Evolutionary conservation across 257 asterid genomes (phyloP).

Genomic region (Salvia splendens): DNA sequence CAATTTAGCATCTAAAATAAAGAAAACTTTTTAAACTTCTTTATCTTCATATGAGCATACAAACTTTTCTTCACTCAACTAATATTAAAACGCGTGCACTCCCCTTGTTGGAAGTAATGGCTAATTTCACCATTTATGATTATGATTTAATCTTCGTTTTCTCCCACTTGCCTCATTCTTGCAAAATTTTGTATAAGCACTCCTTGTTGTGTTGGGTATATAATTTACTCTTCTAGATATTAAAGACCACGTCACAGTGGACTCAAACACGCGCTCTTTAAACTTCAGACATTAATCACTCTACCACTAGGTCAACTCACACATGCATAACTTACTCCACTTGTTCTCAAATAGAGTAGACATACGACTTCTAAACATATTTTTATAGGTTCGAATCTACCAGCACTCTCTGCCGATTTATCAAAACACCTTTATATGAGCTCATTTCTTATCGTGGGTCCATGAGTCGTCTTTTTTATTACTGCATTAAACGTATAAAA

Average conservation of each 20-base stretch:
- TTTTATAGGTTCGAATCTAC: neutral
- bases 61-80: conserved; percentile 1
- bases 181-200: neutral
- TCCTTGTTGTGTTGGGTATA: neutral
- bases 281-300: too few species aligned
- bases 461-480: too few species aligned
- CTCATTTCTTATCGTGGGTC: too few species aligned
- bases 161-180: conserved; percentile 2
- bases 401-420: too few species aligned
- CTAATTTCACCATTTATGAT: neutral
- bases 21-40: neutral
- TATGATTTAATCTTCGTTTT: neutral
- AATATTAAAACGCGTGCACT: conserved; percentile 12
- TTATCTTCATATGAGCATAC: neutral
- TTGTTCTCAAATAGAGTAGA: neutral
- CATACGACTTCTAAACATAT: neutral
- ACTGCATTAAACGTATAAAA: too few species aligned
- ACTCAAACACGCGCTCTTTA: too few species aligned
- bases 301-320: too few species aligned
- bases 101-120: conserved; percentile 1
- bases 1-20: neutral
- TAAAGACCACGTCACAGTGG: too few species aligned
- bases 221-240: too few species aligned
- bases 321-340: too few species aligned
- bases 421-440: too few species aligned